Conservation (phyloP, 331 rosid genomes). For the Acacia pycnantha region DNA sequence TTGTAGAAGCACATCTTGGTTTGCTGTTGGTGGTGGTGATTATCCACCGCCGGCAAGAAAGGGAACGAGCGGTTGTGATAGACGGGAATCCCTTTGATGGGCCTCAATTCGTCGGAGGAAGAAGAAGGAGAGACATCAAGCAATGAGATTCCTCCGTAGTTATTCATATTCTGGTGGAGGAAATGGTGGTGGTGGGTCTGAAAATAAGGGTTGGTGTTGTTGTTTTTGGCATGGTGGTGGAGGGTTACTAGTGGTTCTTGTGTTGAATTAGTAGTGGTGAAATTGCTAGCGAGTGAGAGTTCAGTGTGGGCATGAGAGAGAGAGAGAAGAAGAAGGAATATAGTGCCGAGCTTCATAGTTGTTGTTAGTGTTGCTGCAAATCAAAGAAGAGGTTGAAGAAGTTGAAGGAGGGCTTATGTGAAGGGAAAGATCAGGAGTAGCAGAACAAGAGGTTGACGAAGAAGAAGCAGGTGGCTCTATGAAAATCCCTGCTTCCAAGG, state of each 20-base stretch:
- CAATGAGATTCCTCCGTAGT: conserved; percentile 54
- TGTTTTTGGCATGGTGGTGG: background rate
- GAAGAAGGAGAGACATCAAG: conserved; percentile 41
- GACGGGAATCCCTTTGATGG: conserved; percentile 90
- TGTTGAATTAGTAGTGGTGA: background rate
- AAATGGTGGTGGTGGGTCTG: conserved; percentile 1
- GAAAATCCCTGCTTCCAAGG: conserved; percentile 85
- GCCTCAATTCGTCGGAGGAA: conserved; percentile 46
- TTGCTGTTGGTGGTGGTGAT: conserved; percentile 26
- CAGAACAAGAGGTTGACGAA: background rate
- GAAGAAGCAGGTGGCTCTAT: conserved; percentile 50
- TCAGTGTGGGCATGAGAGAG: conserved; percentile 52
- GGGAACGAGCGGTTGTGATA: conserved; percentile 86
- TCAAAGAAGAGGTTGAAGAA: conserved; percentile 29
- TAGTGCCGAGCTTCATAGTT: conserved; percentile 1
- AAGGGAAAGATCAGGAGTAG: conserved; percentile 86
- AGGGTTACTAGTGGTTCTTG: background rate
- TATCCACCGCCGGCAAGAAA: conserved; percentile 57
- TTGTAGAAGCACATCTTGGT: conserved; percentile 41
- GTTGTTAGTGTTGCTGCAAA: background rate
- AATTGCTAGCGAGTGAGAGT: conserved; percentile 71
- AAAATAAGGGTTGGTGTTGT: conserved; percentile 28
- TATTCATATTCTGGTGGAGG: background rate
- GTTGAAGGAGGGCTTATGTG: conserved; percentile 73
- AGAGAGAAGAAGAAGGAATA: background rate